These are phyloP conservation scores for Leccinum laetum DNA, from an alignment of 1,284 basidiomycete genomes.

Conservation along the genomic window DNA sequence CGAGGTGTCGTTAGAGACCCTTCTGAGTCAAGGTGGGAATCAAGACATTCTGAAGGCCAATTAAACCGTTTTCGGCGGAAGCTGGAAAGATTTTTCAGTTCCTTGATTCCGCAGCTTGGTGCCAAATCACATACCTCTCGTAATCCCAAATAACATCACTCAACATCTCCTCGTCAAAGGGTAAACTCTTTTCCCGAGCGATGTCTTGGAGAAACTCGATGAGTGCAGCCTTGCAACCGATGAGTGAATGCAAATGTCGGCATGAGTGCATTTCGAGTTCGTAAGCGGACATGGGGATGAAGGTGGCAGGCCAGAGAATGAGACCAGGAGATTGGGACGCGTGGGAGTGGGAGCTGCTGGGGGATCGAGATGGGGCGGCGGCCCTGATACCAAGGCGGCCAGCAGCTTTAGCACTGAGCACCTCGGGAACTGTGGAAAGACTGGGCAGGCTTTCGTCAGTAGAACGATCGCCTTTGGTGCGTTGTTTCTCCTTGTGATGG, in stretches of 20 bases:
- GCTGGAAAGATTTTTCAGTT: conserved; percentile 32
- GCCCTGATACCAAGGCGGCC: conserved; percentile 39
- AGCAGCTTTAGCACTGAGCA: conserved; percentile 42
- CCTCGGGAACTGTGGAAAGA: conserved; percentile 27
- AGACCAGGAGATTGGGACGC: conserved; percentile 50
- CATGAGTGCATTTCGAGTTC: conserved; percentile 72
- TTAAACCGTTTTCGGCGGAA: conserved; percentile 63
- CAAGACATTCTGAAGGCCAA: conserved; percentile 42
- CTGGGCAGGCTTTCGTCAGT: conserved; percentile 24
- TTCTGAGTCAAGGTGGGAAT: conserved; percentile 11
- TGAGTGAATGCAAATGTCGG: conserved; percentile 60
- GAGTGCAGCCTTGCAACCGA: conserved; percentile 61
- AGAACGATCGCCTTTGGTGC: conserved; percentile 25
- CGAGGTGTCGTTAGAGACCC: conserved; percentile 23
- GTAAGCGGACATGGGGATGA: conserved; percentile 53
- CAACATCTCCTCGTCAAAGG: conserved; percentile 43
- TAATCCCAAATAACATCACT: conserved; percentile 64
- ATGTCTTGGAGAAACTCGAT: conserved; percentile 46
- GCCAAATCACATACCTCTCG: conserved; percentile 50
- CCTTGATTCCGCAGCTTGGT: conserved; percentile 3
- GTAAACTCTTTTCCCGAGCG: conserved; percentile 27
- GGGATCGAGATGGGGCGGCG: conserved; percentile 4
- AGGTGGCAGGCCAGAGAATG: conserved; percentile 54
- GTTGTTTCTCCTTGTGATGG: conserved; percentile 26
- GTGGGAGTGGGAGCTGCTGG: conserved; percentile 1